Evolutionary conservation across 148 eudicot species (phyloP).

Genomic region (Salicornia ramosissima): DNA sequence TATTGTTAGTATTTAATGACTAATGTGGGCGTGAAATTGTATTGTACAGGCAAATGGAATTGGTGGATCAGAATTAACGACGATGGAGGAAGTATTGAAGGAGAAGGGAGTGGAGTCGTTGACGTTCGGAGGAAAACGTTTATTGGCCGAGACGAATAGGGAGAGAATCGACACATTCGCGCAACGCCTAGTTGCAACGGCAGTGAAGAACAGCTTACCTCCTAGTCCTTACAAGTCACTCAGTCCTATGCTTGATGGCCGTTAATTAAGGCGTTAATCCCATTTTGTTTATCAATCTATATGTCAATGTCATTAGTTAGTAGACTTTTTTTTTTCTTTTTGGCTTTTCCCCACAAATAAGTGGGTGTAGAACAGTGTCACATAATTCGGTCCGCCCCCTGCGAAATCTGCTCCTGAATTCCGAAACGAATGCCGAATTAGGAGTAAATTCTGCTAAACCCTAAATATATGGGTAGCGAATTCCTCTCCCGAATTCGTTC

Average conservation of each 20-base stretch:
- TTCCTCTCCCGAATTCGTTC: no score
- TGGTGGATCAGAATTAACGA: slow-evolving; percentile 16
- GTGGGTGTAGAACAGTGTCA: no score
- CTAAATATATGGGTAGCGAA: no score
- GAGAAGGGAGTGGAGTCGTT: slow-evolving; percentile 72
- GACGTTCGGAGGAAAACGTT: slow-evolving; percentile 89
- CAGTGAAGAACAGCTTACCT: slow-evolving; percentile 54
- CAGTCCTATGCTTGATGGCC: slow-evolving; percentile 64
- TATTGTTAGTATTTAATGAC: not conserved
- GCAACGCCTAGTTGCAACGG: slow-evolving; percentile 65
- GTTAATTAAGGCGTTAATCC: slow-evolving; percentile 32
- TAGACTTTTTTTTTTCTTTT: slow-evolving; percentile 4
- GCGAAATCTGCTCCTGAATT: no score
- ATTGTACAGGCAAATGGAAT: slow-evolving; percentile 53
- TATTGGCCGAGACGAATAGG: slow-evolving; percentile 73
- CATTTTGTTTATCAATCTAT: not conserved
- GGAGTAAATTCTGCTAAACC: no score
- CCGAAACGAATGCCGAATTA: no score
- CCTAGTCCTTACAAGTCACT: slow-evolving; percentile 88
- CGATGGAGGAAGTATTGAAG: slow-evolving; percentile 40
- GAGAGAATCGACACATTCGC: slow-evolving; percentile 60
- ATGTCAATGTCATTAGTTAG: slow-evolving; percentile 9
- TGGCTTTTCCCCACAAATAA: not conserved
- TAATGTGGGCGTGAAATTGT: not conserved
- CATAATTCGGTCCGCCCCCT: no score